phyloP scores from a whole-genome alignment of 164 flowering plant species.

The Protea cynaroides region DNA sequence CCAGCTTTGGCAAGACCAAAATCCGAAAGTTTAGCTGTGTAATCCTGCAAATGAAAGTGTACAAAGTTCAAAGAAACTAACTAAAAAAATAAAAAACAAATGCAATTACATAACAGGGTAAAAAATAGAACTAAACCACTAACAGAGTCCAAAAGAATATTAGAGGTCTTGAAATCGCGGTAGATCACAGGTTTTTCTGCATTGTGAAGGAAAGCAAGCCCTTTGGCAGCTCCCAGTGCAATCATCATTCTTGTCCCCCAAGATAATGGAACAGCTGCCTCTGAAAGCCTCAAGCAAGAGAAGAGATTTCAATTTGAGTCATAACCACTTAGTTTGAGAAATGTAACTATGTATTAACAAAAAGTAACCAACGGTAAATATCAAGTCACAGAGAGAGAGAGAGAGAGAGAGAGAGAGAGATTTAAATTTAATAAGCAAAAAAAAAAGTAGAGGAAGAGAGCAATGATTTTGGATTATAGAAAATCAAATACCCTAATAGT shows the following conservation, averaged over 20 bases:
- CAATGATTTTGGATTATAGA: no score
- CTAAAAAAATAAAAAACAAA: conserved; percentile 3
- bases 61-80: not conserved
- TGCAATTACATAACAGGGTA: not conserved
- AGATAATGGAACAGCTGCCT: conserved; percentile 74
- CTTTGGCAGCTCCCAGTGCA: conserved; percentile 99
- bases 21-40: conserved; percentile 89
- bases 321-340: no score
- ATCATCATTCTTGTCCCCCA: conserved; percentile 97
- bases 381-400: no score
- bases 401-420: no score
- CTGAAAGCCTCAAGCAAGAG: conserved; percentile 54
- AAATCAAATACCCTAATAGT: no score
- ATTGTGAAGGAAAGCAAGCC: conserved; percentile 98
- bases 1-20: conserved; percentile 99
- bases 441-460: no score
- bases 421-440: no score
- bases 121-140: conserved; percentile 21
- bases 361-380: no score
- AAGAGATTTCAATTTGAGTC: conserved; percentile 15
- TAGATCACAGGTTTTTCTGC: conserved; percentile 94
- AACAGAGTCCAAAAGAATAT: conserved; percentile 90
- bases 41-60: conserved; percentile 48
- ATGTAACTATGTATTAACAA: no score
- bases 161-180: conserved; percentile 94